Percentiles rank a stretch among this genome's conserved stretches.
phyloP scores from a whole-genome alignment of 2,329 filamentous ascomycete genomes.

The Hypoxylon sp. region DNA sequence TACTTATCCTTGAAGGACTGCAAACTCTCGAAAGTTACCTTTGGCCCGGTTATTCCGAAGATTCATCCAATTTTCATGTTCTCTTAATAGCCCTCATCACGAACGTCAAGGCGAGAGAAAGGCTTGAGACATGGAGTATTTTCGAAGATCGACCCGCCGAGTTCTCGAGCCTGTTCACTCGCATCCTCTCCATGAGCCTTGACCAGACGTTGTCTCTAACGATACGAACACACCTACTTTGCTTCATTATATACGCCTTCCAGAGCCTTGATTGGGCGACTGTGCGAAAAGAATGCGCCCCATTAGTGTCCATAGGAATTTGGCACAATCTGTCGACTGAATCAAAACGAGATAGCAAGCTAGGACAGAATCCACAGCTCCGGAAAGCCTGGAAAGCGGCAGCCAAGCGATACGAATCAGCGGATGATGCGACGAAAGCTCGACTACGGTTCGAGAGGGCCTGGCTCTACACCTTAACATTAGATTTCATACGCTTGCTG shows the following conservation, averaged over 20 bases:
- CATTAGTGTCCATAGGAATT: slow-evolving; percentile 91
- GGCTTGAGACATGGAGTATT: slow-evolving; percentile 86
- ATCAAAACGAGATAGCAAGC: slow-evolving; percentile 75
- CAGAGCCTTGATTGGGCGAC: slow-evolving; percentile 91
- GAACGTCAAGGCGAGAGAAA: slow-evolving; percentile 89
- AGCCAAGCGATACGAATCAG: slow-evolving; percentile 86
- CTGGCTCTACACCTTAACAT: slow-evolving; percentile 88
- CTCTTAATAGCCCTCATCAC: slow-evolving; percentile 86
- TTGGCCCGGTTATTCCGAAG: slow-evolving; percentile 92
- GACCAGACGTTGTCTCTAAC: slow-evolving; percentile 74
- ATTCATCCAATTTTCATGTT: slow-evolving; percentile 92
- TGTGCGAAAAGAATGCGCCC: slow-evolving; percentile 95
- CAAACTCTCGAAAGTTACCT: slow-evolving; percentile 94
- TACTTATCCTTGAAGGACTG: slow-evolving; percentile 88
- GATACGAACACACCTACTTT: slow-evolving; percentile 85
- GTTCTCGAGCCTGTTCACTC: slow-evolving; percentile 90
- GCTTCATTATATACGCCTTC: slow-evolving; percentile 91
- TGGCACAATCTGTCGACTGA: slow-evolving; percentile 94
- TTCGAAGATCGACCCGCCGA: slow-evolving; percentile 83
- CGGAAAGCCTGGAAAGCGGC: slow-evolving; percentile 93
- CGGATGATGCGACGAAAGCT: slow-evolving; percentile 82
- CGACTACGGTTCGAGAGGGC: slow-evolving; percentile 90
- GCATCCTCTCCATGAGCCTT: slow-evolving; percentile 87
- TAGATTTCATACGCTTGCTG: slow-evolving; percentile 84
- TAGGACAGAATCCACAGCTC: slow-evolving; percentile 80